These are phyloP conservation scores for Lepidium didymum DNA, from an alignment of 345 rosid species.

Conservation along the genomic window DNA sequence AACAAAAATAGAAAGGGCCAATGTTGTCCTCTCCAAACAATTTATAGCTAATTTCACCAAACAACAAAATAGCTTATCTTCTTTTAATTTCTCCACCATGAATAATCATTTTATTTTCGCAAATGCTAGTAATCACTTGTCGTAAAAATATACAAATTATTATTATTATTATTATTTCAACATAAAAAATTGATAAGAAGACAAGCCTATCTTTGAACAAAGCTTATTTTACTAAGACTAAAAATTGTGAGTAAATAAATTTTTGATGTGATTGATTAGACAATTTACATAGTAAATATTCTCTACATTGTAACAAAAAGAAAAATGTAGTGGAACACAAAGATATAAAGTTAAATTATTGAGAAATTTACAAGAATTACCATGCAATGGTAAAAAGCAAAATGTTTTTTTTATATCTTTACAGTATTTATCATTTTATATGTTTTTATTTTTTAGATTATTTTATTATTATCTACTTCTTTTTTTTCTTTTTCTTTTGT, in stretches of 20 bases:
- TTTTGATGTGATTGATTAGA: neutral
- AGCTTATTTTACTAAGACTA: neutral
- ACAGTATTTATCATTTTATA: too few relatives aligned
- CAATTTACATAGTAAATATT: neutral
- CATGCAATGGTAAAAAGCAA: too few relatives aligned
- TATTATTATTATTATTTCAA: too few relatives aligned
- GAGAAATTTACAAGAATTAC: too few relatives aligned
- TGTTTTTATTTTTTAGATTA: too few relatives aligned
- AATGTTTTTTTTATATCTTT: too few relatives aligned
- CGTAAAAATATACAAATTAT: neutral
- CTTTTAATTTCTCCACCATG: neutral
- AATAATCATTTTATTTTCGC: neutral
- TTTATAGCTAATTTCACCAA: slow-evolving; percentile 16
- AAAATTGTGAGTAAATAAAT: neutral
- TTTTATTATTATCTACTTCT: too few relatives aligned
- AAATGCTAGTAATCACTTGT: neutral
- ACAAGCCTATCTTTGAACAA: neutral
- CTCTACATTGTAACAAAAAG: too few relatives aligned
- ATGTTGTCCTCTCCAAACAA: slow-evolving; percentile 28
- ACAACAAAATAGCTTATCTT: slow-evolving; percentile 19
- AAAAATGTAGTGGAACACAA: too few relatives aligned
- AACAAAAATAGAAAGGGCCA: slow-evolving; percentile 32
- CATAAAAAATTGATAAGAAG: too few relatives aligned
- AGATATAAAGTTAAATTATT: too few relatives aligned
- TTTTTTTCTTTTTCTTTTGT: too few relatives aligned